A percentile compares a stretch with the other conserved stretches of the same genome.
These are phyloP conservation scores for Quercus lobata DNA, from an alignment of 331 rosid genomes.

Conservation along the genomic window DNA sequence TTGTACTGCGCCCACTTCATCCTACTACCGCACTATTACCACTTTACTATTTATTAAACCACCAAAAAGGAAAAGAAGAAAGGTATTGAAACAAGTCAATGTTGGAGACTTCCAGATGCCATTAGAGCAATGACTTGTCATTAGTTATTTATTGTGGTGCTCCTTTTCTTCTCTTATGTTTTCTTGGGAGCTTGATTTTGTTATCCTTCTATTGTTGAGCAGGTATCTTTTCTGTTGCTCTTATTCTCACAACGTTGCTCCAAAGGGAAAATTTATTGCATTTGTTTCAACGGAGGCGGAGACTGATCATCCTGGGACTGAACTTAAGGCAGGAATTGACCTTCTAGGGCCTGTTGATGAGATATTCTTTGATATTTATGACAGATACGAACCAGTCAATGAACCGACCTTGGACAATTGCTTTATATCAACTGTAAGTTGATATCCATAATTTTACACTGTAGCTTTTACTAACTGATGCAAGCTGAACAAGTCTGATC, in stretches of 20 bases:
- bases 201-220: conserved; percentile 12
- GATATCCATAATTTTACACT: background rate
- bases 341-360: conserved; percentile 55
- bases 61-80: background rate
- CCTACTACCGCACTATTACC: background rate
- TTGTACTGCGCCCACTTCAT: background rate
- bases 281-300: conserved; percentile 62
- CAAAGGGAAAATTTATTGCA: conserved; percentile 55
- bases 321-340: conserved; percentile 56
- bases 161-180: background rate
- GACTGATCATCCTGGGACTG: conserved; percentile 49
- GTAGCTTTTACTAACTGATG: background rate
- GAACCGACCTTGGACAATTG: conserved; percentile 57
- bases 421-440: conserved; percentile 52
- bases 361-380: conserved; percentile 48
- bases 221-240: conserved; percentile 67
- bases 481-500: background rate
- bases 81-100: background rate
- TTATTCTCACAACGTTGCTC: conserved; percentile 68
- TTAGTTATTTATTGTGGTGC: background rate
- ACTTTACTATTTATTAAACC: background rate
- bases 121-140: background rate
- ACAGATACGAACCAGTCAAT: conserved; percentile 57
- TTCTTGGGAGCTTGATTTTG: background rate
- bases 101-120: background rate